A percentile compares a stretch with the other conserved stretches of the same genome.
These are phyloP conservation scores for Aspergillus flavus DNA, from an alignment of 2,329 filamentous ascomycete genomes.

Conservation along the genomic window DNA sequence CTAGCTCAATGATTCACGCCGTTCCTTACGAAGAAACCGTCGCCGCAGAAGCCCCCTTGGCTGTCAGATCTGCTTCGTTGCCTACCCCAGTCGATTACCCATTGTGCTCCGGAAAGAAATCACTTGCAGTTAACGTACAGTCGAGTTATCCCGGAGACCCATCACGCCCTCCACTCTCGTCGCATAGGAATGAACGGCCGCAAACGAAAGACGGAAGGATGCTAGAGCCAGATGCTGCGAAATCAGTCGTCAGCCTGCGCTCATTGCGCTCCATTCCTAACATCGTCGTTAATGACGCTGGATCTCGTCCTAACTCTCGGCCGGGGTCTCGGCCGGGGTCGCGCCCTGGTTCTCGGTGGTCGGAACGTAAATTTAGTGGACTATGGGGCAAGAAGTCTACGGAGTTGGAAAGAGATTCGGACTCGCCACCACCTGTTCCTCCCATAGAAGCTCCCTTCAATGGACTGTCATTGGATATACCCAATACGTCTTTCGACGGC, in stretches of 20 bases:
- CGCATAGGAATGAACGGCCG: constrained; percentile 15
- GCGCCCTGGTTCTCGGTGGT: constrained; percentile 45
- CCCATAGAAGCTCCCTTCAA: constrained; percentile 45
- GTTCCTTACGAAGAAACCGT: constrained; percentile 32
- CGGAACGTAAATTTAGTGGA: constrained; percentile 46
- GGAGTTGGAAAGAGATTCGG: constrained; percentile 35
- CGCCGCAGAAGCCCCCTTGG: constrained; percentile 24
- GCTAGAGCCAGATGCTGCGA: constrained; percentile 19
- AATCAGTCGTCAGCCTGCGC: constrained; percentile 29
- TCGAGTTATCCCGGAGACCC: constrained; percentile 20
- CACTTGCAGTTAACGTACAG: constrained; percentile 28
- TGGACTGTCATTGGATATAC: constrained; percentile 58
- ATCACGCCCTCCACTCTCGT: constrained; percentile 14
- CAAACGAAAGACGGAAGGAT: neutral
- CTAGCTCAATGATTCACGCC: constrained; percentile 27
- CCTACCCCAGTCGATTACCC: constrained; percentile 27
- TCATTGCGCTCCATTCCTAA: constrained; percentile 42
- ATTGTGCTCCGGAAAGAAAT: constrained; percentile 27
- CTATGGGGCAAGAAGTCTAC: constrained; percentile 35
- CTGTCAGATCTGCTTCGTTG: constrained; percentile 33
- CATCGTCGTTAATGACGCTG: constrained; percentile 42
- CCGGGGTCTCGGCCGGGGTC: constrained; percentile 35
- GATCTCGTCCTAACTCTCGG: constrained; percentile 36
- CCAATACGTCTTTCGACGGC: constrained; percentile 56
- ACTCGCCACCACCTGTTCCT: constrained; percentile 37